Evolutionary conservation across 148 eudicot genomes (phyloP).

Genomic region (Vaccinium myrtillus): DNA sequence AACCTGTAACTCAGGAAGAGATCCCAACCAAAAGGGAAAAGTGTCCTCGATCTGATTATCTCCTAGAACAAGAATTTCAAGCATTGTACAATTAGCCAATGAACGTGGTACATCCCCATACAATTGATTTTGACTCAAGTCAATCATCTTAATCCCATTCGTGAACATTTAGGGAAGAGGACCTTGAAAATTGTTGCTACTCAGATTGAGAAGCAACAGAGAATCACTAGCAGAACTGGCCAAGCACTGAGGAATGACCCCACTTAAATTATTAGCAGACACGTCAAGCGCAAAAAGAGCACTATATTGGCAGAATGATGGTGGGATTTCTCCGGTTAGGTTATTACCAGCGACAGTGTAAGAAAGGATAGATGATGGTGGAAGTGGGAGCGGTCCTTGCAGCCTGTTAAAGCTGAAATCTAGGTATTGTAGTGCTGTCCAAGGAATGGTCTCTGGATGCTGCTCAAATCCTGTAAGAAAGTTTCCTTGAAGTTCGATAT

Average conservation of each 20-base stretch:
- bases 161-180: not conserved
- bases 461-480: not conserved
- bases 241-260: not conserved
- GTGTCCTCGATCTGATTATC: not conserved
- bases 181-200: not conserved
- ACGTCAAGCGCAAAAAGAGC: not conserved
- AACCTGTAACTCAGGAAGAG: not conserved
- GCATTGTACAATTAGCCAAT: not conserved
- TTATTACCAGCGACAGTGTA: not conserved
- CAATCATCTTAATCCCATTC: not conserved
- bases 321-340: not conserved
- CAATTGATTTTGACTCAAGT: conserved; percentile 4
- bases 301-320: not conserved
- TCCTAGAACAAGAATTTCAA: not conserved
- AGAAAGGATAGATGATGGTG: not conserved
- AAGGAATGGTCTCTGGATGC: not conserved
- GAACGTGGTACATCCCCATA: not conserved
- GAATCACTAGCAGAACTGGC: not conserved
- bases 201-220: not conserved
- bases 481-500: not conserved
- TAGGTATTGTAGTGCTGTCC: not conserved
- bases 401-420: not conserved
- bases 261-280: not conserved
- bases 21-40: not conserved
- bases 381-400: not conserved